These are phyloP conservation scores for Ballota nigra DNA, from an alignment of 257 asterid species.

Conservation along the genomic window DNA sequence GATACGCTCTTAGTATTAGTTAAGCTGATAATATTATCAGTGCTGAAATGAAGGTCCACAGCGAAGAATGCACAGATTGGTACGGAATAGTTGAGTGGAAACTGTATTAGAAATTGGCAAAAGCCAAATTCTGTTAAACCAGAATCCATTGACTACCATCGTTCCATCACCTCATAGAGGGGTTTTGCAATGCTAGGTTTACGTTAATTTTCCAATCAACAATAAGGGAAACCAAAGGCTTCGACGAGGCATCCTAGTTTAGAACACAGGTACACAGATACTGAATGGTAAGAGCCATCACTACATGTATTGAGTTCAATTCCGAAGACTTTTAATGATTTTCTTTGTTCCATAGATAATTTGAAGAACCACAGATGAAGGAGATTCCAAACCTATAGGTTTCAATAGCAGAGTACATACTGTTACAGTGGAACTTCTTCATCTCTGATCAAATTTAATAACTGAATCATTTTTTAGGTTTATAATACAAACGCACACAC, in stretches of 20 bases:
- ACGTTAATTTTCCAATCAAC: background rate
- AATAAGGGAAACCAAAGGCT: background rate
- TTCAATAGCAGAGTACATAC: background rate
- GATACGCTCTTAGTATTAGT: background rate
- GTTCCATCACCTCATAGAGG: background rate
- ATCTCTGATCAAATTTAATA: too few species aligned
- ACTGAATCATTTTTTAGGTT: background rate
- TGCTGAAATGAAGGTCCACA: conserved; percentile 15
- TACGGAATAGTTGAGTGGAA: background rate
- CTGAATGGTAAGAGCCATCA: too few species aligned
- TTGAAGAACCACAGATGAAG: background rate
- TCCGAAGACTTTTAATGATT: background rate
- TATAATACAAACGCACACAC: background rate
- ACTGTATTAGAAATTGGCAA: background rate
- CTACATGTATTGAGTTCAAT: background rate
- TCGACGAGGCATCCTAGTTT: background rate
- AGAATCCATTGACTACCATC: background rate
- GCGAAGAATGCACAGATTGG: background rate
- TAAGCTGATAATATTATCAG: background rate
- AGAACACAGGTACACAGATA: background rate
- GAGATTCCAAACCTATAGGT: background rate
- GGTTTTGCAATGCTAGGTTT: background rate
- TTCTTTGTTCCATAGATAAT: background rate
- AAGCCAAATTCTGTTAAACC: background rate
- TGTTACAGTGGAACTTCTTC: background rate